These are phyloP conservation scores for Caloboletus firmus DNA, from an alignment of 1,284 basidiomycete species.

Conservation along the genomic window DNA sequence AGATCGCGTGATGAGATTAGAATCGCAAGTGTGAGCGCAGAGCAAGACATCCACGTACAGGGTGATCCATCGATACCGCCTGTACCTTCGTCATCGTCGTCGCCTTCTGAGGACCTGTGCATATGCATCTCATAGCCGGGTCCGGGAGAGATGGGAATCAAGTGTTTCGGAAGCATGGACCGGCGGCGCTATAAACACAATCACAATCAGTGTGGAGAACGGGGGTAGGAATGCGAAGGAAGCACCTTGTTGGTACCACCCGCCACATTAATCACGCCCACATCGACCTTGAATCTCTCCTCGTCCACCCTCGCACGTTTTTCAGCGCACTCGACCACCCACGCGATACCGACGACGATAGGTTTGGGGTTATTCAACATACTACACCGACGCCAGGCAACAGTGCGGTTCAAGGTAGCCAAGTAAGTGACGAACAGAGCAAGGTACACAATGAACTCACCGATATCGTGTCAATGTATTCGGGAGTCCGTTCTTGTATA, in stretches of 20 bases:
- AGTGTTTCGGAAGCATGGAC: constrained; percentile 68
- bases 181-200: constrained; percentile 45
- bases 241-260: constrained; percentile 65
- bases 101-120: constrained; percentile 31
- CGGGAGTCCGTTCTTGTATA: constrained; percentile 84
- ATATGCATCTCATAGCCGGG: constrained; percentile 22
- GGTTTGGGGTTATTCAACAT: constrained; percentile 69
- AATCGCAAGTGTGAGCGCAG: background rate
- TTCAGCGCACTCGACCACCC: constrained; percentile 88
- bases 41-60: constrained; percentile 39
- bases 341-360: constrained; percentile 82
- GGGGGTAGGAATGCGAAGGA: constrained; percentile 22
- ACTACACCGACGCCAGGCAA: constrained; percentile 33
- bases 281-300: constrained; percentile 63
- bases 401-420: background rate
- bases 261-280: constrained; percentile 66
- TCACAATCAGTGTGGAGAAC: background rate
- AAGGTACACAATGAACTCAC: constrained; percentile 39
- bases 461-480: constrained; percentile 77
- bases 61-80: constrained; percentile 43
- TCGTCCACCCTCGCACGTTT: constrained; percentile 67
- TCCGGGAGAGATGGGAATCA: constrained; percentile 38
- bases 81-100: constrained; percentile 30
- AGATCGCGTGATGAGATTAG: background rate
- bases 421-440: background rate